Conservation (phyloP, 441 rosid genomes). For the Adansonia gregorii region DNA sequence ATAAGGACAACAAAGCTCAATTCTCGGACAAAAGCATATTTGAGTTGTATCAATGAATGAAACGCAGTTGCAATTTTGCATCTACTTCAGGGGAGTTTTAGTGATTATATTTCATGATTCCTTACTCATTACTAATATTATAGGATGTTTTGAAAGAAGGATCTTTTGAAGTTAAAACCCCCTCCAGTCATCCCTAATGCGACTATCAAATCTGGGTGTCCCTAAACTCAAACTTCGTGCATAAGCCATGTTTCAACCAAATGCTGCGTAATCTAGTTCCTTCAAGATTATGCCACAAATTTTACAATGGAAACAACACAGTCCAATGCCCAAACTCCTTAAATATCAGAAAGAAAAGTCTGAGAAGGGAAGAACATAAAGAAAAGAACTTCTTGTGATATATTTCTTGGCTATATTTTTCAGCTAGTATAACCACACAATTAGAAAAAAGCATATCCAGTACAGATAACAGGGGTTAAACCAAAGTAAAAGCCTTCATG, state of each 20-base stretch:
- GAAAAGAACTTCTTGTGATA: neutral
- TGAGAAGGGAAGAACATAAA: neutral
- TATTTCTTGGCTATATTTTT: neutral
- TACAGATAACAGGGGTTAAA: constrained; percentile 1
- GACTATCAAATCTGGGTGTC: neutral
- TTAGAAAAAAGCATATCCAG: neutral
- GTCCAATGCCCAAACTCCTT: neutral
- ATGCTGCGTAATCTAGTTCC: constrained; percentile 3
- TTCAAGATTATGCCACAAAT: neutral
- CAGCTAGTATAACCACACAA: neutral
- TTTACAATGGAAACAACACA: neutral
- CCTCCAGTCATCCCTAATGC: neutral
- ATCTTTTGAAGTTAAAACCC: neutral
- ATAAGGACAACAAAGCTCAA: neutral
- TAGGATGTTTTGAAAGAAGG: neutral
- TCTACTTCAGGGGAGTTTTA: neutral
- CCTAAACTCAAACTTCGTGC: neutral
- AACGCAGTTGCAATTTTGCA: neutral
- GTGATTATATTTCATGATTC: neutral
- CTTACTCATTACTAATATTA: neutral
- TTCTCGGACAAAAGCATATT: neutral
- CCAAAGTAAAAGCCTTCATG: constrained; percentile 5
- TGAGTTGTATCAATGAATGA: neutral
- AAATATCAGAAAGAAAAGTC: neutral
- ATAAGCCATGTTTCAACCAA: neutral